Evolutionary conservation across 768 basidiomycete species (phyloP).

Genomic region (Boletus speciosus): DNA sequence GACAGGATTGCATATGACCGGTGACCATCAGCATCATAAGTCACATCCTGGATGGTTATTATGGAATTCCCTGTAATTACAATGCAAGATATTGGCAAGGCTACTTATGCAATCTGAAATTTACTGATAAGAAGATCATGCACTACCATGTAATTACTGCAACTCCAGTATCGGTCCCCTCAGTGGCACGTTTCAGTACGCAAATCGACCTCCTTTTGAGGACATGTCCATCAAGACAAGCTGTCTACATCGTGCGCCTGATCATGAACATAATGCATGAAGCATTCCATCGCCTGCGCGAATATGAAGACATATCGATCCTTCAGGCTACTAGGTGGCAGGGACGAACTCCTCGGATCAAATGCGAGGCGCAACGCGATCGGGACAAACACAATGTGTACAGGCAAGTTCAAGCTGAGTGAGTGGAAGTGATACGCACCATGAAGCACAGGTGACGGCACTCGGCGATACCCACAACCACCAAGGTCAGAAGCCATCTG

Average conservation of each 20-base stretch:
- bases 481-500: background rate
- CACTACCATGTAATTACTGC: too few species aligned
- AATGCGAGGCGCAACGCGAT: conserved; percentile 1
- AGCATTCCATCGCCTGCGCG: background rate
- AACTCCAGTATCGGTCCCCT: background rate
- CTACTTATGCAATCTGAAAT: too few species aligned
- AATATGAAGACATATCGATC: background rate
- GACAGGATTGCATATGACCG: too few species aligned
- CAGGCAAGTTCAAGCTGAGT: background rate
- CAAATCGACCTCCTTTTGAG: background rate
- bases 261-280: conserved; percentile 4
- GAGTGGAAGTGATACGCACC: background rate
- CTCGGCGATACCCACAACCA: background rate
- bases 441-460: conserved; percentile 4
- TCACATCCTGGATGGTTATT: background rate
- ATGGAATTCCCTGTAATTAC: too few species aligned
- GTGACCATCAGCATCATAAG: too few species aligned
- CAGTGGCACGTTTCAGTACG: background rate
- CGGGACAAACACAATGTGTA: background rate
- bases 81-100: too few species aligned
- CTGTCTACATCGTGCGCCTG: conserved; percentile 6
- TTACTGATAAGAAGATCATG: too few species aligned
- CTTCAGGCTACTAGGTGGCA: background rate
- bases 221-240: conserved; percentile 3
- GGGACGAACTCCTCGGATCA: conserved; percentile 18